These are phyloP conservation scores for Amniculicola lignicola DNA, from an alignment of 495 filamentous ascomycete genomes.

Conservation along the genomic window DNA sequence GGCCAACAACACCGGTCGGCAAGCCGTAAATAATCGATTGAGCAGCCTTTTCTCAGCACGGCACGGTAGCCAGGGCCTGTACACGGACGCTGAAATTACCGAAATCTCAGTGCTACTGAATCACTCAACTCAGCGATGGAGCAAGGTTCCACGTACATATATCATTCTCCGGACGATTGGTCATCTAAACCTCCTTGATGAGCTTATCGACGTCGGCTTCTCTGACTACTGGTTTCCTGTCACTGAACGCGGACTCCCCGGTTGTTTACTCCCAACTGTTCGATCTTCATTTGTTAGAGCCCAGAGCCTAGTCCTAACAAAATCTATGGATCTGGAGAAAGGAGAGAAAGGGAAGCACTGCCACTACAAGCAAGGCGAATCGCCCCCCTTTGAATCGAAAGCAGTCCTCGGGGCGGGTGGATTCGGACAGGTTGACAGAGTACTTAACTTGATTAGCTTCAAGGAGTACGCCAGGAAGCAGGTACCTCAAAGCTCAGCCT, in stretches of 20 bases:
- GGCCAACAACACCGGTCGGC: neutral
- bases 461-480: conserved; percentile 30
- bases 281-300: neutral
- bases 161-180: conserved; percentile 22
- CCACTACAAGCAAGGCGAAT: conserved; percentile 15
- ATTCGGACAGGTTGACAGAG: conserved; percentile 27
- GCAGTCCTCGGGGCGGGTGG: conserved; percentile 21
- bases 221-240: conserved; percentile 22
- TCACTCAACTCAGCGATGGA: conserved; percentile 6
- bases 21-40: neutral
- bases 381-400: conserved; percentile 20
- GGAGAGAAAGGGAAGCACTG: conserved; percentile 24
- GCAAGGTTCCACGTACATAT: conserved; percentile 25
- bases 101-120: conserved; percentile 9
- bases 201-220: conserved; percentile 19
- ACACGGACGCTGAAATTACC: conserved; percentile 14
- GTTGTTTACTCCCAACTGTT: neutral
- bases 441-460: conserved; percentile 23
- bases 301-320: conserved; percentile 25
- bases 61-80: conserved; percentile 1
- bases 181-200: conserved; percentile 9
- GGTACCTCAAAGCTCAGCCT: conserved; percentile 10
- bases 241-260: conserved; percentile 5
- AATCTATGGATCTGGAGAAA: conserved; percentile 28
- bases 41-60: neutral